Conservation (phyloP, 1,139 yeast genomes). For the Petasospora fabianii region DNA sequence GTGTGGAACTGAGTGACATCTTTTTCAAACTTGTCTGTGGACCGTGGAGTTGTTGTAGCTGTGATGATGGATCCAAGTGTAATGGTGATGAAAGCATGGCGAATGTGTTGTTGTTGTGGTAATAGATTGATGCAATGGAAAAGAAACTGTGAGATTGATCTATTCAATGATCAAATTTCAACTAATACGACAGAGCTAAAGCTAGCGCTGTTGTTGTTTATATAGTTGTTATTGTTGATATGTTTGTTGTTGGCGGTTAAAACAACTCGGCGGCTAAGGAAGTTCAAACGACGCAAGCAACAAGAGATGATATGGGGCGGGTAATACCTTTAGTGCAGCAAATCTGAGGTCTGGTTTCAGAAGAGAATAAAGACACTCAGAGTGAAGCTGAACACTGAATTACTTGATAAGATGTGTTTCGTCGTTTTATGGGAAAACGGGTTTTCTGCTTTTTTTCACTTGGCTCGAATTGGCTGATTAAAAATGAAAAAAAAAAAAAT, state of each 20-base stretch:
- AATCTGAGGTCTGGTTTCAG: too few species aligned
- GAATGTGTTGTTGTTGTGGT: neutral
- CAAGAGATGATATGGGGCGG: too few species aligned
- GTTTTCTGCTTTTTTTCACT: conserved; percentile 18
- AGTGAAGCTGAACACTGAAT: neutral
- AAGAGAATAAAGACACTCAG: too few species aligned
- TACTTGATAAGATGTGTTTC: neutral
- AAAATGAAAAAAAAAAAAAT: conserved; percentile 9
- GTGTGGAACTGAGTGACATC: conserved; percentile 17
- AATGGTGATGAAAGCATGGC: conserved; percentile 19
- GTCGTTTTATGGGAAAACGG: conserved; percentile 8
- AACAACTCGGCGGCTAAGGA: too few species aligned
- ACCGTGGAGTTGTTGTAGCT: conserved; percentile 14
- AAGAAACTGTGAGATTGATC: too few species aligned
- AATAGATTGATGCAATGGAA: neutral
- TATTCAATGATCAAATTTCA: too few species aligned
- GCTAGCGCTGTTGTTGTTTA: too few species aligned
- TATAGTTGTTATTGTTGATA: too few species aligned
- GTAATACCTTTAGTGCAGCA: too few species aligned
- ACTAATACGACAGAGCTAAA: too few species aligned
- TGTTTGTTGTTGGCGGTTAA: too few species aligned
- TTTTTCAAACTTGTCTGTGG: conserved; percentile 19
- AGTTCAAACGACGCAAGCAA: too few species aligned
- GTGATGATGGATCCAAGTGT: conserved; percentile 16
- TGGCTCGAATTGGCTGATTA: conserved; percentile 20